Conservation (phyloP, 2,329 filamentous ascomycete genomes). For the Fusarium buharicum region DNA sequence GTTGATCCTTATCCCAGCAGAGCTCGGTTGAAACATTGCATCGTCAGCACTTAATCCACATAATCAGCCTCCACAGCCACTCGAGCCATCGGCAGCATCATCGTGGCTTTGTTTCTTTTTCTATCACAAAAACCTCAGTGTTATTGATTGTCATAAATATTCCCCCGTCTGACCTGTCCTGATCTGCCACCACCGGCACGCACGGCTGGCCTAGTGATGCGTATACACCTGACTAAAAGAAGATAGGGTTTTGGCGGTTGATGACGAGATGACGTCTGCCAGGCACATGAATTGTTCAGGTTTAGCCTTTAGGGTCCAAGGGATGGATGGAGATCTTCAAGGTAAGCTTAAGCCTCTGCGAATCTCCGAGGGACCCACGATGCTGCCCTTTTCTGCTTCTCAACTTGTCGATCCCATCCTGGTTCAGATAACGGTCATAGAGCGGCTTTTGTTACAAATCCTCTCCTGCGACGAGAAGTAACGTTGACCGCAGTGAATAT, state of each 20-base stretch:
- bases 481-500: conserved; percentile 11
- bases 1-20: conserved; percentile 15
- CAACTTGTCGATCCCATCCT: conserved; percentile 26
- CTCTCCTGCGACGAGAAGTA: conserved; percentile 8
- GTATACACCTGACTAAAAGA: conserved; percentile 9
- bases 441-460: conserved; percentile 25
- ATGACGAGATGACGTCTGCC: conserved; percentile 34
- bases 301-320: conserved; percentile 36
- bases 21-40: conserved; percentile 28
- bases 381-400: conserved; percentile 12
- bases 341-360: conserved; percentile 43
- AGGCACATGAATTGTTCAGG: conserved; percentile 31
- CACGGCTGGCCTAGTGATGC: conserved; percentile 25
- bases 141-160: too few species aligned
- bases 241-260: conserved; percentile 27
- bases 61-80: conserved; percentile 23
- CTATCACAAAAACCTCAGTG: conserved; percentile 22
- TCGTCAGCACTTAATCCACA: conserved; percentile 43
- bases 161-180: conserved; percentile 1
- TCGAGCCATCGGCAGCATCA: conserved; percentile 14
- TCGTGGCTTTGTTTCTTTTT: not conserved
- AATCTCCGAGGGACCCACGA: conserved; percentile 30
- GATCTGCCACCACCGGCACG: conserved; percentile 12
- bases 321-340: conserved; percentile 34
- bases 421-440: conserved; percentile 22